Conservation (phyloP, 352 stramenopile genomes). For the Globisporangium mamillatum region DNA sequence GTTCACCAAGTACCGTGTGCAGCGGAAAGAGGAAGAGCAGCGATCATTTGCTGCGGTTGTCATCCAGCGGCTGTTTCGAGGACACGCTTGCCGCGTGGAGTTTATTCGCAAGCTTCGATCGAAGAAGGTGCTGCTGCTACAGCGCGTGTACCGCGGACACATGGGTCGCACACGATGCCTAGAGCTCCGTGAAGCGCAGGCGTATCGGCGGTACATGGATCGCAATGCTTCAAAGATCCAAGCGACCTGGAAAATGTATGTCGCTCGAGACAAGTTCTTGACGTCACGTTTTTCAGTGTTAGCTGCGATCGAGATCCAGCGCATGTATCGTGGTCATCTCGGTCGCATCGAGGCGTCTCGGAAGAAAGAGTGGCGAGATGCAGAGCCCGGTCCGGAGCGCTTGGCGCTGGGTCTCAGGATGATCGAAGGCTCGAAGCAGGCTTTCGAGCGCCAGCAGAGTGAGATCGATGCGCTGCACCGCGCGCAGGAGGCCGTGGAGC, state of each 20-base stretch:
- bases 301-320: constrained; percentile 88
- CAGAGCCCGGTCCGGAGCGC: constrained; percentile 84
- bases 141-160: constrained; percentile 77
- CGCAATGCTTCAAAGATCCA: constrained; percentile 79
- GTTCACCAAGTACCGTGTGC: constrained; percentile 28
- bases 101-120: constrained; percentile 43
- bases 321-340: constrained; percentile 84
- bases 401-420: constrained; percentile 87
- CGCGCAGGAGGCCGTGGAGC: constrained; percentile 87
- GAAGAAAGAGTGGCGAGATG: constrained; percentile 86
- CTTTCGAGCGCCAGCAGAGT: constrained; percentile 90
- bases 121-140: constrained; percentile 46
- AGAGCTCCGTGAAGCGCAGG: constrained; percentile 37
- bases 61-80: constrained; percentile 73
- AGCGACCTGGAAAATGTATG: constrained; percentile 87
- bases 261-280: constrained; percentile 64
- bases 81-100: constrained; percentile 48
- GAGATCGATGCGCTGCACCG: constrained; percentile 92
- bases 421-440: constrained; percentile 92
- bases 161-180: constrained; percentile 40
- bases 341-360: constrained; percentile 59
- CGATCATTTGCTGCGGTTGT: constrained; percentile 29
- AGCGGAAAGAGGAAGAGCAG: constrained; percentile 20
- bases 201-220: constrained; percentile 43
- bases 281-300: constrained; percentile 58